Conservation (phyloP, 2,329 filamentous ascomycete species). For the Exophiala spinifera region DNA sequence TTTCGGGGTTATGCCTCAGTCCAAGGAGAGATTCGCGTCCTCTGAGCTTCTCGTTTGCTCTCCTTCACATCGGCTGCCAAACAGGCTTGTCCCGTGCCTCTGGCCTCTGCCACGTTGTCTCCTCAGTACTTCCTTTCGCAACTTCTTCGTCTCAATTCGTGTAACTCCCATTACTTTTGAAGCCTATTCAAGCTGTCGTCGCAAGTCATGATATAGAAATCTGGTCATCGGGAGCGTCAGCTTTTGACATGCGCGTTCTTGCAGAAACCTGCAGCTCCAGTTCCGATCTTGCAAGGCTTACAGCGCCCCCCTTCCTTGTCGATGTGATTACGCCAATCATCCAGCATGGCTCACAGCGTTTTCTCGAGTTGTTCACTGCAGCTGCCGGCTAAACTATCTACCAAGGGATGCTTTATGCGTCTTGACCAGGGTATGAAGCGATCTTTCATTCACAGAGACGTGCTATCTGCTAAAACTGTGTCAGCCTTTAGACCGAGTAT, state of each 20-base stretch:
- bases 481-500: conserved; percentile 10
- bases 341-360: conserved; percentile 19
- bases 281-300: conserved; percentile 20
- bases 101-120: conserved; percentile 2
- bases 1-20: neutral
- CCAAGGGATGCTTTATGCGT: conserved; percentile 14
- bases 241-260: conserved; percentile 23
- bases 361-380: conserved; percentile 9
- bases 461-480: conserved; percentile 5
- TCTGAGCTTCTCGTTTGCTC: neutral
- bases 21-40: neutral
- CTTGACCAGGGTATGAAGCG: conserved; percentile 12
- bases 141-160: conserved; percentile 2
- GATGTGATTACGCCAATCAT: conserved; percentile 11
- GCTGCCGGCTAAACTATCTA: conserved; percentile 23
- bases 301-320: conserved; percentile 8
- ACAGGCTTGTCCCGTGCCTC: neutral
- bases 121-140: conserved; percentile 2
- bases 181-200: neutral
- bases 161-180: conserved; percentile 2
- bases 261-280: conserved; percentile 22
- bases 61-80: neutral
- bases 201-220: conserved; percentile 18
- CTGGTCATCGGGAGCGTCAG: neutral
- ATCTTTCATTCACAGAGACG: neutral